These are phyloP conservation scores for Lachancea waltii DNA, from an alignment of 805 yeast species.

Conservation along the genomic window DNA sequence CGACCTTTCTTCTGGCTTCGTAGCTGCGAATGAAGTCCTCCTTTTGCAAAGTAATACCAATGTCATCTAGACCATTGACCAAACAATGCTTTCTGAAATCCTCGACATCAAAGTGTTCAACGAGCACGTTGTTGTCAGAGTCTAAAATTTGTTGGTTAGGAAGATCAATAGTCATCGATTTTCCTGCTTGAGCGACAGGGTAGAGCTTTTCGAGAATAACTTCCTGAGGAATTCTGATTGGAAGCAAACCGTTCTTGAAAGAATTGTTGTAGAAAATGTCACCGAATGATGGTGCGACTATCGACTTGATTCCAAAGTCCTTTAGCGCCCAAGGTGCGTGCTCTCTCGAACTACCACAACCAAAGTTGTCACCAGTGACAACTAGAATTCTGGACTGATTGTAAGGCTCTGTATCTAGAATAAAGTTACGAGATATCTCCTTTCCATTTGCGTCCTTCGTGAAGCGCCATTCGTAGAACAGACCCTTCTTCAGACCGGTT, in stretches of 20 bases:
- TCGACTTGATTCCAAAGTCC: constrained; percentile 92
- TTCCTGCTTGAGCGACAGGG: constrained; percentile 74
- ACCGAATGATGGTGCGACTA: constrained; percentile 97
- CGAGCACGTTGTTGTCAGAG: constrained; percentile 63
- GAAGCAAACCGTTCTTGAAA: constrained; percentile 90
- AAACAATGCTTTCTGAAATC: constrained; percentile 91
- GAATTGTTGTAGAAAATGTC: constrained; percentile 97
- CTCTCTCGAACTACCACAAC: constrained; percentile 98
- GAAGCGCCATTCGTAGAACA: constrained; percentile 88
- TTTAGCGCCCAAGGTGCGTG: constrained; percentile 99
- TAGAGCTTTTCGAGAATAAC: constrained; percentile 62
- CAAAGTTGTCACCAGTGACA: constrained; percentile 94
- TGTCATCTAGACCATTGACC: constrained; percentile 92
- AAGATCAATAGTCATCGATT: constrained; percentile 68
- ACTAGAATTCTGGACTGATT: constrained; percentile 73
- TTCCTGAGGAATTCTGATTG: constrained; percentile 83
- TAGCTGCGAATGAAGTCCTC: constrained; percentile 67
- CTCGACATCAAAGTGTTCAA: constrained; percentile 82
- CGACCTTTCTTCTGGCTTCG: constrained; percentile 69
- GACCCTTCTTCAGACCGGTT: constrained; percentile 83
- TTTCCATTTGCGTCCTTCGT: constrained; percentile 61
- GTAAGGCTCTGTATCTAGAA: constrained; percentile 80
- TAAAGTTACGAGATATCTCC: constrained; percentile 80
- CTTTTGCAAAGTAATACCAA: constrained; percentile 89
- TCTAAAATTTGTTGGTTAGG: constrained; percentile 75